A percentile compares a stretch with the other conserved stretches of the same genome.
phyloP scores from a whole-genome alignment of 2,329 filamentous ascomycete genomes.

The Pseudopithomyces maydicus region DNA sequence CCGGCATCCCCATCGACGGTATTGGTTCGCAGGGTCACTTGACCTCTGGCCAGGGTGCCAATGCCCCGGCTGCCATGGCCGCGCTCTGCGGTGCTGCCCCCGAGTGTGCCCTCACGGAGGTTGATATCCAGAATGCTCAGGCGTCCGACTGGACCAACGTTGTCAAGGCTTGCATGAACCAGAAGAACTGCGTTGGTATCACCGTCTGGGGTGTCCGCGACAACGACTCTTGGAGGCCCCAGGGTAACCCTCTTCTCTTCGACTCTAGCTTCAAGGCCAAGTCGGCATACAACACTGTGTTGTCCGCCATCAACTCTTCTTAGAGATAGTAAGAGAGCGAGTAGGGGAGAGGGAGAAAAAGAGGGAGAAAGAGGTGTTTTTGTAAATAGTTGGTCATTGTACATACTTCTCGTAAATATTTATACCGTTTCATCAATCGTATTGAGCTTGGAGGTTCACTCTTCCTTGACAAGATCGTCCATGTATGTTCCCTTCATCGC shows the following conservation, averaged over 20 bases:
- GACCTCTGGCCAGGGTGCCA: slow-evolving; percentile 53
- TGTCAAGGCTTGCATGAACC: slow-evolving; percentile 63
- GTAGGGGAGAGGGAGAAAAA: no score
- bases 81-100: slow-evolving; percentile 59
- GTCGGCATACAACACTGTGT: slow-evolving; percentile 43
- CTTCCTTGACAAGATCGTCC: neutral
- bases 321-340: no score
- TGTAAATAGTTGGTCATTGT: slow-evolving; percentile 3
- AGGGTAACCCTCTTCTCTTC: slow-evolving; percentile 51
- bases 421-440: neutral
- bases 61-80: slow-evolving; percentile 54
- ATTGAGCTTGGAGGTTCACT: neutral
- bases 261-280: slow-evolving; percentile 52
- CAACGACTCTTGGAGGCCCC: slow-evolving; percentile 52
- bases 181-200: slow-evolving; percentile 68
- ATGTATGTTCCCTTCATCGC: slow-evolving; percentile 19
- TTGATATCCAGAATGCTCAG: slow-evolving; percentile 68
- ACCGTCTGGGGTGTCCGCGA: slow-evolving; percentile 65
- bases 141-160: slow-evolving; percentile 62
- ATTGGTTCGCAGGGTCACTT: slow-evolving; percentile 67
- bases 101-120: slow-evolving; percentile 70
- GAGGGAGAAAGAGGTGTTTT: neutral
- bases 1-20: slow-evolving; percentile 69
- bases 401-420: neutral
- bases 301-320: slow-evolving; percentile 23